Percentiles rank a stretch among this genome's conserved stretches.
phyloP scores from a whole-genome alignment of 495 filamentous ascomycete genomes.

The Paragyromitra xinjiangensis region DNA sequence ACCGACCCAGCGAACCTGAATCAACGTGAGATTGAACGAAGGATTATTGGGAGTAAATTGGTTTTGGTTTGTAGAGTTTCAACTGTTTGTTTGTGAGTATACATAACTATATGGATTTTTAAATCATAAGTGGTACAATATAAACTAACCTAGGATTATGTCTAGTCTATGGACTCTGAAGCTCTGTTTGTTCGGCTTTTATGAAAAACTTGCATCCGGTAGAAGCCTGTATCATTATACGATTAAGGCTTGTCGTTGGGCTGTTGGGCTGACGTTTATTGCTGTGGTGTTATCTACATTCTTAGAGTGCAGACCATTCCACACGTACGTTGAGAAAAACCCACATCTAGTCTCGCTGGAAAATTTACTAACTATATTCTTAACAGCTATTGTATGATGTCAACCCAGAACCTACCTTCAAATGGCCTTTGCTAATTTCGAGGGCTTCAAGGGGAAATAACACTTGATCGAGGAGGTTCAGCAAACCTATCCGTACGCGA shows the following conservation, averaged over 20 bases:
- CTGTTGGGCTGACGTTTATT: constrained; percentile 30
- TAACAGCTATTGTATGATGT: constrained; percentile 22
- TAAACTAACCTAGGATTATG: neutral
- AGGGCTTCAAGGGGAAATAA: constrained; percentile 9
- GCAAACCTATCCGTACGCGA: neutral
- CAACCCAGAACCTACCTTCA: neutral
- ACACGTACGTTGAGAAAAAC: constrained; percentile 1
- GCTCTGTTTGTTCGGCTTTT: constrained; percentile 39
- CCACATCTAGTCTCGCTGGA: neutral
- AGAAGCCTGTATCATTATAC: neutral
- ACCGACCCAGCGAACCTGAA: neutral
- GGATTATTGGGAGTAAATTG: constrained; percentile 31
- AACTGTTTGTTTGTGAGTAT: constrained; percentile 35
- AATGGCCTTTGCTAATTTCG: constrained; percentile 7
- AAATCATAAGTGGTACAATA: neutral
- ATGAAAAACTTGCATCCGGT: constrained; percentile 2
- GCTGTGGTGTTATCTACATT: constrained; percentile 18
- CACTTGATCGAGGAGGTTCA: neutral
- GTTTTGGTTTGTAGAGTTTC: constrained; percentile 31
- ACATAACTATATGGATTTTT: neutral
- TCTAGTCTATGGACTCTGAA: constrained; percentile 40
- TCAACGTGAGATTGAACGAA: neutral
- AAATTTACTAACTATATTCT: neutral
- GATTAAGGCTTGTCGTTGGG: constrained; percentile 6
- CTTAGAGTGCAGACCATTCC: constrained; percentile 41